A percentile compares a stretch with the other conserved stretches of the same genome.
phyloP scores from a whole-genome alignment of 768 basidiomycete genomes.

The Mycena filopes region DNA sequence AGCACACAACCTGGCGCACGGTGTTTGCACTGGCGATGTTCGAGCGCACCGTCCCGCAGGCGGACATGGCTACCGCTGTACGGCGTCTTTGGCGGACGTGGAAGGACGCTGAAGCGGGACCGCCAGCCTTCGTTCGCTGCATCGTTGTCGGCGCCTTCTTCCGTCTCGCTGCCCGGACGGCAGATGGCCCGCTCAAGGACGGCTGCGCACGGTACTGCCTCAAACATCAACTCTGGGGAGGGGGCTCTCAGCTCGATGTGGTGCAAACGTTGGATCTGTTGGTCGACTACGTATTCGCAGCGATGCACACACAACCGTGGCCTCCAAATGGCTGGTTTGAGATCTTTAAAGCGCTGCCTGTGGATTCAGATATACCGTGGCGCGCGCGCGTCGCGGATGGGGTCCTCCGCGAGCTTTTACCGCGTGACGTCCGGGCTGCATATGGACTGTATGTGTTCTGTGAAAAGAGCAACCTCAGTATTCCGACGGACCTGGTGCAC shows the following conservation, averaged over 20 bases:
- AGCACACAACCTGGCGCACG: constrained; percentile 47
- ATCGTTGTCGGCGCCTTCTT: constrained; percentile 57
- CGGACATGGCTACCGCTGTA: constrained; percentile 22
- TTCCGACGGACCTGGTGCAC: constrained; percentile 39
- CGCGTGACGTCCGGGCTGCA: constrained; percentile 44
- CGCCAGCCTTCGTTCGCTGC: constrained; percentile 44
- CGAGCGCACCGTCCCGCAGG: constrained; percentile 40
- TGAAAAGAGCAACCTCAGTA: constrained; percentile 31
- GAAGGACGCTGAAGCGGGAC: constrained; percentile 37
- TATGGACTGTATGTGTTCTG: constrained; percentile 48
- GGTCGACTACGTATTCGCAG: constrained; percentile 45
- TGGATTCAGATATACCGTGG: constrained; percentile 33
- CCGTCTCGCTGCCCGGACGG: constrained; percentile 51
- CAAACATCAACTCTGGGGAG: constrained; percentile 41
- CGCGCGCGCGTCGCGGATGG: constrained; percentile 42
- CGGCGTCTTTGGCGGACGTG: constrained; percentile 56
- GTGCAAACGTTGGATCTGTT: constrained; percentile 46
- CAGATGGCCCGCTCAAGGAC: constrained; percentile 49
- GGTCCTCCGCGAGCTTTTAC: constrained; percentile 37
- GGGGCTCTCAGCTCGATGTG: constrained; percentile 31
- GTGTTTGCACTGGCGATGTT: constrained; percentile 54
- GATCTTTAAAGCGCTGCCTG: constrained; percentile 47
- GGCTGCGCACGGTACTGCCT: constrained; percentile 48
- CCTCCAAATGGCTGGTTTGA: constrained; percentile 40
- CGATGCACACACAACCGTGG: constrained; percentile 35